A percentile compares a stretch with the other conserved stretches of the same genome.
These are phyloP conservation scores for Chenopodium formosanum DNA, from an alignment of 148 eudicot genomes.

Conservation along the genomic window DNA sequence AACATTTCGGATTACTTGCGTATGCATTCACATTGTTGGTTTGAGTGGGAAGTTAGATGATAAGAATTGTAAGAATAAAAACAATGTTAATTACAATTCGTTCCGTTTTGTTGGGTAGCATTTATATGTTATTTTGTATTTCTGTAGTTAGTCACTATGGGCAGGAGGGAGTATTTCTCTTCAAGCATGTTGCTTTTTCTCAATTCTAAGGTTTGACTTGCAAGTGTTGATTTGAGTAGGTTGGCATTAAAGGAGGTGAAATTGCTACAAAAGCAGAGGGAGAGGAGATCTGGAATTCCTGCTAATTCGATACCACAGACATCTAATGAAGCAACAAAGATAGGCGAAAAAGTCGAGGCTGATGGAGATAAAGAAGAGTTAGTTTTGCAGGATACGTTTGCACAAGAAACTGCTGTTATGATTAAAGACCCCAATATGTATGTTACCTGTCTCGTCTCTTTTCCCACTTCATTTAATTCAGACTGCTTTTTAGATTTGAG, in stretches of 20 bases:
- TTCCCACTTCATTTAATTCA: not conserved
- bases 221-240: constrained; percentile 34
- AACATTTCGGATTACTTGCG: too few species aligned
- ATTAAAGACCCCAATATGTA: constrained; percentile 96
- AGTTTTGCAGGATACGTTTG: constrained; percentile 96
- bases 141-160: not conserved
- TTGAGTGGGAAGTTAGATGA: too few species aligned
- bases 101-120: too few species aligned
- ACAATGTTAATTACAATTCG: too few species aligned
- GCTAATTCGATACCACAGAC: constrained; percentile 46
- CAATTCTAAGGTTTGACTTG: not conserved
- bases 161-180: not conserved
- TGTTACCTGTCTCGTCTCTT: constrained; percentile 6
- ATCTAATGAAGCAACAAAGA: constrained; percentile 37
- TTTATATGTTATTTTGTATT: too few species aligned
- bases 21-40: too few species aligned
- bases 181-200: not conserved
- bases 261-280: constrained; percentile 86
- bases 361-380: constrained; percentile 92
- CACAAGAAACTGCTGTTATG: constrained; percentile 96
- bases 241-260: constrained; percentile 86
- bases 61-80: too few species aligned
- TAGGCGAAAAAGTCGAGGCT: constrained; percentile 51
- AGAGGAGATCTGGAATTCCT: constrained; percentile 68
- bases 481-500: not conserved